Evolutionary conservation across 257 asterid species (phyloP).

Genomic region (Eucommia ulmoides): DNA sequence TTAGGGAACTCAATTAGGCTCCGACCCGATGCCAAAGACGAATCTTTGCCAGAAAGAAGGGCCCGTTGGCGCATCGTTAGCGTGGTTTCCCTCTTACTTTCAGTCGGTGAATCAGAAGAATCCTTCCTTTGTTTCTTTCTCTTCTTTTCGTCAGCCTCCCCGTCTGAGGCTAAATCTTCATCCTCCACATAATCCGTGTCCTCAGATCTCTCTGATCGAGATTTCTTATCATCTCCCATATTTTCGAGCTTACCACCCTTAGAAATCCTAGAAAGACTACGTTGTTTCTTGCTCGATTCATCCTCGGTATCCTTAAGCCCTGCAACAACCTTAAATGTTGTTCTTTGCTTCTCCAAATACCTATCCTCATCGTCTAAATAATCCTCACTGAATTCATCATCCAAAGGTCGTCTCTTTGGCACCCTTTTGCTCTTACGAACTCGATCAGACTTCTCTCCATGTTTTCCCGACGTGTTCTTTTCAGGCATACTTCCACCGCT

Average conservation of each 20-base stretch:
- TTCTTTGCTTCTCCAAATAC: constrained; percentile 74
- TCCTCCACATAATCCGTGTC: constrained; percentile 51
- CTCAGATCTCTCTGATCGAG: constrained; percentile 36
- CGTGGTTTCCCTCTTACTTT: constrained; percentile 62
- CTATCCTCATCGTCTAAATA: constrained; percentile 49
- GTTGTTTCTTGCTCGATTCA: constrained; percentile 28
- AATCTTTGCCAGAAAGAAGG: constrained; percentile 32
- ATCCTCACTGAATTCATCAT: constrained; percentile 64
- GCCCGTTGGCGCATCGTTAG: constrained; percentile 87
- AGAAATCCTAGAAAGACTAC: constrained; percentile 15
- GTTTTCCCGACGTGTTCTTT: constrained; percentile 32
- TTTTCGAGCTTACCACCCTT: constrained; percentile 35
- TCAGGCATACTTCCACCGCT: constrained; percentile 24
- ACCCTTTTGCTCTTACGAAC: constrained; percentile 86
- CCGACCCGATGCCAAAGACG: constrained; percentile 9
- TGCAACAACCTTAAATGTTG: constrained; percentile 21
- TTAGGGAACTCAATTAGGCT: constrained; percentile 35
- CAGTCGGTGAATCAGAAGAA: constrained; percentile 40
- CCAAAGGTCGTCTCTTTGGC: constrained; percentile 66
- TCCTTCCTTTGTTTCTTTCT: constrained; percentile 57
- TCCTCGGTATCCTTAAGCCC: constrained; percentile 38
- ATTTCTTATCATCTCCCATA: constrained; percentile 29
- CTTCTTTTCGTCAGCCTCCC: constrained; percentile 44
- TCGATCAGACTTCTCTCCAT: constrained; percentile 53
- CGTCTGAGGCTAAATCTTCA: constrained; percentile 44